These are phyloP conservation scores for Westerdykella sp. DNA, from an alignment of 2,329 filamentous ascomycete genomes.

Conservation along the genomic window DNA sequence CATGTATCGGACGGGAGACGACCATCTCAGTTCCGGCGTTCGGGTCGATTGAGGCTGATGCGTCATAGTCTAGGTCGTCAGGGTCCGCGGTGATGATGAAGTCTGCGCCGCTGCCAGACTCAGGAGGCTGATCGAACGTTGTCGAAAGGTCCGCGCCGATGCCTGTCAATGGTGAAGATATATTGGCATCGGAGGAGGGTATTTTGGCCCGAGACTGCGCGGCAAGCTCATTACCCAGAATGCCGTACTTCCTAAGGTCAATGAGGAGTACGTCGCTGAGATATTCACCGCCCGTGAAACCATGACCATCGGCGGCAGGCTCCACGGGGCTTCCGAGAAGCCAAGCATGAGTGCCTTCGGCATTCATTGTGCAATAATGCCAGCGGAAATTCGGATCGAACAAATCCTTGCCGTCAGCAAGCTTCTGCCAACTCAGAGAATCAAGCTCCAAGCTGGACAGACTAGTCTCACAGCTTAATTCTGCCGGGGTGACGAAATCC, in stretches of 20 bases:
- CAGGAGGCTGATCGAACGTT: slow-evolving; percentile 80
- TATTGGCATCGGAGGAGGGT: slow-evolving; percentile 49
- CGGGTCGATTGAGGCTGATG: slow-evolving; percentile 28
- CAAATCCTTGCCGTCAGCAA: slow-evolving; percentile 89
- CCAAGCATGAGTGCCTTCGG: slow-evolving; percentile 94
- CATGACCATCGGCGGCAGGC: slow-evolving; percentile 55
- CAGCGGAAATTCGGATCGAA: slow-evolving; percentile 89
- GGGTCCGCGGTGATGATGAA: slow-evolving; percentile 84
- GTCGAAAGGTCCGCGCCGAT: slow-evolving; percentile 80
- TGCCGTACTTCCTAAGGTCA: slow-evolving; percentile 83
- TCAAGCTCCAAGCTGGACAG: slow-evolving; percentile 83
- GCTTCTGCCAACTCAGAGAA: slow-evolving; percentile 84
- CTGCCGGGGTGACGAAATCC: slow-evolving; percentile 88
- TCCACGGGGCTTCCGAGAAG: slow-evolving; percentile 87
- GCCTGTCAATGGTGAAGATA: slow-evolving; percentile 48
- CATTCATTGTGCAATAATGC: slow-evolving; percentile 97
- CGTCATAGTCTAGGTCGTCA: slow-evolving; percentile 64
- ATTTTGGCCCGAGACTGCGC: slow-evolving; percentile 35
- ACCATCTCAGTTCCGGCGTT: not conserved
- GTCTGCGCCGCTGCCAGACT: slow-evolving; percentile 79
- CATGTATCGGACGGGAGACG: slow-evolving; percentile 76
- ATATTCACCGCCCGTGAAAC: slow-evolving; percentile 77
- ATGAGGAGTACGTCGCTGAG: slow-evolving; percentile 92
- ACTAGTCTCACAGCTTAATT: slow-evolving; percentile 86
- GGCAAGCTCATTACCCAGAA: slow-evolving; percentile 70